phyloP scores from a whole-genome alignment of 176 grass and related monocot species.

The Lolium perenne region DNA sequence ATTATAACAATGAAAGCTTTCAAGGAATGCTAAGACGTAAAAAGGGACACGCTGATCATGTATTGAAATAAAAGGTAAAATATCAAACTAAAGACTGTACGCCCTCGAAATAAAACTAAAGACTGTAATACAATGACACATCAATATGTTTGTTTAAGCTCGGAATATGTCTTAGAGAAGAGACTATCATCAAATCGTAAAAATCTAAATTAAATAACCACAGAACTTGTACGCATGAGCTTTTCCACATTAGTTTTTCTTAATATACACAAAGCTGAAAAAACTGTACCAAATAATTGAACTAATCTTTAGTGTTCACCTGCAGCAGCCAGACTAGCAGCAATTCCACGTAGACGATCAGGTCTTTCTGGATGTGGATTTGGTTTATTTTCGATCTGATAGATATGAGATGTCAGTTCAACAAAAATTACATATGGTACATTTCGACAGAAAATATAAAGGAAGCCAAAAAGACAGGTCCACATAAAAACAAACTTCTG shows the following conservation, averaged over 20 bases:
- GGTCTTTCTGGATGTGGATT: constrained; percentile 97
- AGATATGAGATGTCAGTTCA: constrained; percentile 47
- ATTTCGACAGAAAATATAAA: constrained; percentile 16
- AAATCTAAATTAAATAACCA: constrained; percentile 11
- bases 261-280: neutral
- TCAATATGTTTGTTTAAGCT: too few species aligned
- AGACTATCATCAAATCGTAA: constrained; percentile 24
- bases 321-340: constrained; percentile 74
- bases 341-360: constrained; percentile 85
- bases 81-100: neutral
- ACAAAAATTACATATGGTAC: neutral
- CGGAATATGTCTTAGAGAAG: neutral
- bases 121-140: too few species aligned
- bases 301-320: constrained; percentile 54
- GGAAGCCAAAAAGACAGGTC: constrained; percentile 3
- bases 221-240: neutral
- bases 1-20: constrained; percentile 41
- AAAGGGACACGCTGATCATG: constrained; percentile 24
- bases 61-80: constrained; percentile 17
- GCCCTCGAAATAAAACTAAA: too few species aligned
- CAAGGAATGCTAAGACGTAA: constrained; percentile 3
- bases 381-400: constrained; percentile 83
- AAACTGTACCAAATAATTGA: neutral
- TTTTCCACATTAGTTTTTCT: neutral
- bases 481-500: neutral